A percentile compares a stretch with the other conserved stretches of the same genome.
These are phyloP conservation scores for Nepenthes gracilis DNA, from an alignment of 148 eudicot genomes.

Conservation along the genomic window DNA sequence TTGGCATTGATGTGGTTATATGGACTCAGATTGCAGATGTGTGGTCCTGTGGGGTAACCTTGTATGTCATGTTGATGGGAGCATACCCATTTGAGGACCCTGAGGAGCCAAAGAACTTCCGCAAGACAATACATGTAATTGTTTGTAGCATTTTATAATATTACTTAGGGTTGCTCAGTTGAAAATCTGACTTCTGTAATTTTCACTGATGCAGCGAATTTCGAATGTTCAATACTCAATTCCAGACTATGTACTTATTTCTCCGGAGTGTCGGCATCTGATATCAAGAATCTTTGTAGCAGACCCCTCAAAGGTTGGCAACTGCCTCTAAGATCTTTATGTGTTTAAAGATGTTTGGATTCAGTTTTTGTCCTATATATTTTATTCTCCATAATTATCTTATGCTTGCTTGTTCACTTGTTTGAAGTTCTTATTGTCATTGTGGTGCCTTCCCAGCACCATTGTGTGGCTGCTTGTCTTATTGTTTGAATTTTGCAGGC, in stretches of 20 bases:
- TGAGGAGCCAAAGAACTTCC: slow-evolving; percentile 77
- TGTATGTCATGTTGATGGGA: slow-evolving; percentile 91
- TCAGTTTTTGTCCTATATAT: too few species aligned
- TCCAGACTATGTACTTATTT: slow-evolving; percentile 87
- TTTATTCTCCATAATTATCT: neutral
- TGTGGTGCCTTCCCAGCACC: too few species aligned
- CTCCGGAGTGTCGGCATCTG: slow-evolving; percentile 78
- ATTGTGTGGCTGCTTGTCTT: too few species aligned
- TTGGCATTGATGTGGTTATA: neutral
- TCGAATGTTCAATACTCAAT: slow-evolving; percentile 84
- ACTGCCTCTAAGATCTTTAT: neutral
- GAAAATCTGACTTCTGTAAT: neutral
- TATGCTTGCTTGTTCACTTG: too few species aligned
- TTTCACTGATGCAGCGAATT: slow-evolving; percentile 59
- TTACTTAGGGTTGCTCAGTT: neutral
- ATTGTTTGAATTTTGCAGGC: too few species aligned
- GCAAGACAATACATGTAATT: slow-evolving; percentile 77
- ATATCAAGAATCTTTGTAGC: slow-evolving; percentile 86
- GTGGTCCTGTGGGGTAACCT: slow-evolving; percentile 93
- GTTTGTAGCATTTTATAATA: neutral
- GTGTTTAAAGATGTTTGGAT: neutral
- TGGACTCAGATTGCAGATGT: slow-evolving; percentile 73
- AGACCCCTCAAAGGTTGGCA: slow-evolving; percentile 64
- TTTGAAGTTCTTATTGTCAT: too few species aligned
- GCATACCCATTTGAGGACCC: slow-evolving; percentile 97